These are phyloP conservation scores for Pleurotus tuber-regium DNA, from an alignment of 768 basidiomycete species.

Conservation along the genomic window DNA sequence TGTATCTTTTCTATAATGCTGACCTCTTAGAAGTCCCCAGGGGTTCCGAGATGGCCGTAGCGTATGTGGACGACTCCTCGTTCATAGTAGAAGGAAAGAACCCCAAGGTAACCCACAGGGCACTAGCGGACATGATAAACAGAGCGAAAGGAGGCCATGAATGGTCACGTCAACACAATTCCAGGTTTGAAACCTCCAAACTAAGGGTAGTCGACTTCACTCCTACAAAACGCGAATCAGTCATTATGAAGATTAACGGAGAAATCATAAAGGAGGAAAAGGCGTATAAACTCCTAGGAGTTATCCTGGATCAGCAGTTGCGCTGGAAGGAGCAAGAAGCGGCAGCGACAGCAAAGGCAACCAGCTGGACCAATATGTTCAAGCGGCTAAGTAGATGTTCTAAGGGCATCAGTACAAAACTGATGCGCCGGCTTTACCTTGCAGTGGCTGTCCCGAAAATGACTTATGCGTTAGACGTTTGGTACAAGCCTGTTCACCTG, in stretches of 20 bases:
- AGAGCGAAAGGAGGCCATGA: background rate
- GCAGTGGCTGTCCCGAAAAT: background rate
- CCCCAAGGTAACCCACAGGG: background rate
- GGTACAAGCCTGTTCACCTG: background rate
- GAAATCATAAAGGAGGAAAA: background rate
- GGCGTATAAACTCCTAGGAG: background rate
- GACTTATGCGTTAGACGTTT: background rate
- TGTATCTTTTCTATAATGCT: background rate
- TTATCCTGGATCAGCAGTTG: background rate
- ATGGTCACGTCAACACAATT: background rate
- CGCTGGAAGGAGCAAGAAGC: background rate
- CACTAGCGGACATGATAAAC: background rate
- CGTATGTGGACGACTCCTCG: background rate
- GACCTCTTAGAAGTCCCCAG: background rate
- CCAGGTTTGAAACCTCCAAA: background rate
- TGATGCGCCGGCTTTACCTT: too few relatives aligned
- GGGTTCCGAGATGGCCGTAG: background rate
- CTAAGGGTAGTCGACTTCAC: conserved; percentile 13
- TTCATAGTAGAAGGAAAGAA: background rate
- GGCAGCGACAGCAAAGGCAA: background rate
- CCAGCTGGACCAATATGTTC: background rate
- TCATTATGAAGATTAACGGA: background rate
- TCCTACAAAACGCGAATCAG: background rate
- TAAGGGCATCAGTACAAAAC: too few relatives aligned
- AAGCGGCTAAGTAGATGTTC: too few relatives aligned